Conservation (phyloP, 2,329 filamentous ascomycete genomes). For the Calonectria pteridis region DNA sequence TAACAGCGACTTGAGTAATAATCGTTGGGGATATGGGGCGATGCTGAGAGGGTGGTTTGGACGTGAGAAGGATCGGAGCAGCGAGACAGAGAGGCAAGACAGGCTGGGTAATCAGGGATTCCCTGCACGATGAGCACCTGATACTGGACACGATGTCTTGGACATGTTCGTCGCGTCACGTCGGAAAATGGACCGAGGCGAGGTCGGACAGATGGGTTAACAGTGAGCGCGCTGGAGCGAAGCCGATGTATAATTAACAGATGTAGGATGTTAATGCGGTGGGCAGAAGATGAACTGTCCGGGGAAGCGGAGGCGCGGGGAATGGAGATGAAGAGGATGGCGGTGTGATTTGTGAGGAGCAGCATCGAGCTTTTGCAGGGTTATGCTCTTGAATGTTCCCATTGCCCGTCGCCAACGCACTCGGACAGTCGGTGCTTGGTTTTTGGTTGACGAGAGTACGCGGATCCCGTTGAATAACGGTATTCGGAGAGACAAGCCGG, state of each 20-base stretch:
- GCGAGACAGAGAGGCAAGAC: background rate
- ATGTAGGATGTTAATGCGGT: background rate
- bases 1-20: conserved; percentile 38
- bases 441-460: background rate
- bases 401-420: background rate
- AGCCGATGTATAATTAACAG: background rate
- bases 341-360: conserved; percentile 10
- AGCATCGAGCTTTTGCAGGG: background rate
- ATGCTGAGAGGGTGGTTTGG: conserved; percentile 26
- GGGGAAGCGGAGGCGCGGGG: conserved; percentile 16
- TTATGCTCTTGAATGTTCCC: background rate
- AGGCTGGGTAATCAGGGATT: background rate
- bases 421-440: background rate
- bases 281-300: conserved; percentile 10
- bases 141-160: background rate
- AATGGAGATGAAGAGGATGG: background rate
- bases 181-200: background rate
- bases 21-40: conserved; percentile 29
- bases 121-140: background rate
- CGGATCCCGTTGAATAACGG: background rate
- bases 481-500: conserved; percentile 6
- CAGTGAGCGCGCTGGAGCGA: background rate
- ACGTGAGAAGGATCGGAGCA: conserved; percentile 12
- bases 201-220: background rate
- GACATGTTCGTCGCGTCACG: background rate